Evolutionary conservation across 495 filamentous ascomycete genomes (phyloP).

Genomic region (Aspergillus sclerotioniger): DNA sequence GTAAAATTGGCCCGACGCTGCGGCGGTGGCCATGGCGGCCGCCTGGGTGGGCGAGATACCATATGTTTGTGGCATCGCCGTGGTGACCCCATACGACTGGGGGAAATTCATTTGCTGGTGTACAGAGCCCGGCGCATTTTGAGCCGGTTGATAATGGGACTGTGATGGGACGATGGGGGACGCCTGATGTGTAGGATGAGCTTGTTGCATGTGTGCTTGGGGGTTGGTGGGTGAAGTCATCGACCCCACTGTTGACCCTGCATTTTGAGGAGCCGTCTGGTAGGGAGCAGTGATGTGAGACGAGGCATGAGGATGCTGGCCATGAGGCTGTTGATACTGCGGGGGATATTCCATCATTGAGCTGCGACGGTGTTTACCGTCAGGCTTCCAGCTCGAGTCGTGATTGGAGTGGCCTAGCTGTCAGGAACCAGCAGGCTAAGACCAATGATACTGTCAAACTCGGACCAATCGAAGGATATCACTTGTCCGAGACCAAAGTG

Average conservation of each 20-base stretch:
- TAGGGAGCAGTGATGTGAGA: slow-evolving; percentile 51
- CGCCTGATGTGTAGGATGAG: slow-evolving; percentile 48
- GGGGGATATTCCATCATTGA: slow-evolving; percentile 54
- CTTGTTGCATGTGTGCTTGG: slow-evolving; percentile 50
- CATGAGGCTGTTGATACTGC: slow-evolving; percentile 56
- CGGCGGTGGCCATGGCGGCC: slow-evolving; percentile 57
- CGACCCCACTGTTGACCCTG: slow-evolving; percentile 45
- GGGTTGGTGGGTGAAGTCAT: slow-evolving; percentile 54
- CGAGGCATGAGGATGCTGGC: slow-evolving; percentile 52
- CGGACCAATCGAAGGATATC: slow-evolving; percentile 18
- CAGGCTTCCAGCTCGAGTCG: slow-evolving; percentile 29
- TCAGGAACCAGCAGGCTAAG: slow-evolving; percentile 23
- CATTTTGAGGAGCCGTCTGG: slow-evolving; percentile 45
- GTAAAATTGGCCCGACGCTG: slow-evolving; percentile 53
- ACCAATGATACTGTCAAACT: slow-evolving; percentile 15
- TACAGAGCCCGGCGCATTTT: slow-evolving; percentile 44
- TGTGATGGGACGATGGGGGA: slow-evolving; percentile 56
- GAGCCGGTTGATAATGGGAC: slow-evolving; percentile 49
- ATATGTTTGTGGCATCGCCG: slow-evolving; percentile 49
- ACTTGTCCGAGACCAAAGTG: slow-evolving; percentile 11
- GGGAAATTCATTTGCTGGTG: slow-evolving; percentile 55
- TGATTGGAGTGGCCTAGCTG: slow-evolving; percentile 24
- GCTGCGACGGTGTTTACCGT: slow-evolving; percentile 26
- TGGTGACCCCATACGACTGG: slow-evolving; percentile 47
- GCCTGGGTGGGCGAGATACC: slow-evolving; percentile 53